Percentiles rank a stretch among this genome's conserved stretches.
Evolutionary conservation across 371 early-diverging fungal species (phyloP).

Genomic region (Syncephalis plumigaleata): DNA sequence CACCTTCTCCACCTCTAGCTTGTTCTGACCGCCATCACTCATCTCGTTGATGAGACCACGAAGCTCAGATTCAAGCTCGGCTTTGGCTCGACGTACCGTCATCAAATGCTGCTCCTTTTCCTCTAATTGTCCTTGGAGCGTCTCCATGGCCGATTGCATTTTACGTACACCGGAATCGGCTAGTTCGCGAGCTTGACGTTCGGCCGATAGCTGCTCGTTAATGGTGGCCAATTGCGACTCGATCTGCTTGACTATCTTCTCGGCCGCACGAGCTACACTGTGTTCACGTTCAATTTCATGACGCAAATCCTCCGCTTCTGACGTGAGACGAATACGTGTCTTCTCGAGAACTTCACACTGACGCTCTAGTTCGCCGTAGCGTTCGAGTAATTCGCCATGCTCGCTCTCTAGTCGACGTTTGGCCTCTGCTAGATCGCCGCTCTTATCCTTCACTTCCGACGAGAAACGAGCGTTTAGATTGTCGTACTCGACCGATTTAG

Average conservation of each 20-base stretch:
- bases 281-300: conserved; percentile 57
- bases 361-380: conserved; percentile 33
- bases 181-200: conserved; percentile 44
- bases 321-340: conserved; percentile 31
- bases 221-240: conserved; percentile 27
- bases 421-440: conserved; percentile 41
- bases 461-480: conserved; percentile 40
- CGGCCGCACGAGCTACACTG: conserved; percentile 33
- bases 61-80: conserved; percentile 50
- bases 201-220: conserved; percentile 32
- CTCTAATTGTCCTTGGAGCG: conserved; percentile 33
- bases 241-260: conserved; percentile 32
- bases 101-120: conserved; percentile 27
- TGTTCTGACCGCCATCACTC: conserved; percentile 55
- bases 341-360: conserved; percentile 37
- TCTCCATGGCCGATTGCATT: conserved; percentile 33
- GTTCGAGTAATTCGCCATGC: conserved; percentile 34
- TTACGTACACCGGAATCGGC: conserved; percentile 34
- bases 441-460: conserved; percentile 29
- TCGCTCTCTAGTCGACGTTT: conserved; percentile 35
- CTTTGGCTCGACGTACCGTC: conserved; percentile 34
- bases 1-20: conserved; percentile 52
- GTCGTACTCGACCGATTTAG: conserved; percentile 47
- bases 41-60: conserved; percentile 55
- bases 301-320: conserved; percentile 55